Base-by-base conservation (phyloP, 2,329 filamentous ascomycete genomes). In the Coniochaeta prunicola region DNA sequence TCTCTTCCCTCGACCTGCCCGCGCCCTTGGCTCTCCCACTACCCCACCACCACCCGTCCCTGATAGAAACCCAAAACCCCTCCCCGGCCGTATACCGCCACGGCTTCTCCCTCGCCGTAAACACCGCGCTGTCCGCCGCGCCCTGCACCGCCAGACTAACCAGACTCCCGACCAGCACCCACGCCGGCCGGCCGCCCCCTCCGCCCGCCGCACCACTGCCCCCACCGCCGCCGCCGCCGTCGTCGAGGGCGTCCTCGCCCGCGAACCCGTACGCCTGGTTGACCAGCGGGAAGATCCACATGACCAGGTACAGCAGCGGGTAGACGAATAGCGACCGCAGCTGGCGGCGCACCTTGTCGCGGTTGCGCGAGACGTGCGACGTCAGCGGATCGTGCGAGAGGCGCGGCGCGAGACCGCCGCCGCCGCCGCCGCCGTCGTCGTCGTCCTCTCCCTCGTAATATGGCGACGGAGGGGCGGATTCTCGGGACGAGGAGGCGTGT, bases 301-400 rank as follows among this genome's bases (percentile, higher is more conserved):
- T 83, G 4, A 83, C 71, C 21, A 89, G 77, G 70, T 93, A 92
- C 4, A 89, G 80, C 19, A 87, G 69, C 0, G 90, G 90, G 69
- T 93, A 93, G 54, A 91, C 84, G 71, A 92, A 91, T 19, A 92
- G 77, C 31, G 88, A 80, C 33, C 87, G 82, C 2, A 92, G 78
- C 66, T 92, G 88, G 10, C 86, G 81, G 50, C 82, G 80, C 60
- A 90, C 86, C 59, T 80, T 82, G 17, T 79, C 74, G 13, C 84
- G 79, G 9, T 80, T 69, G 53, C 70, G 67, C 21, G 68, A 61
- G 50, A 76, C 53, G 53, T 55, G 21, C 21, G 21, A 26, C n/a
- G 45, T 26, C 45, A 50, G 45, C n/a, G 45, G 24, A 6, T 26
- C 21, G 45, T 28, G 45, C 3, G 45, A 50, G 19, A 45, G 21